Evolutionary conservation across 164 flowering plant species (phyloP).

Genomic region (Nelumbo lutea): DNA sequence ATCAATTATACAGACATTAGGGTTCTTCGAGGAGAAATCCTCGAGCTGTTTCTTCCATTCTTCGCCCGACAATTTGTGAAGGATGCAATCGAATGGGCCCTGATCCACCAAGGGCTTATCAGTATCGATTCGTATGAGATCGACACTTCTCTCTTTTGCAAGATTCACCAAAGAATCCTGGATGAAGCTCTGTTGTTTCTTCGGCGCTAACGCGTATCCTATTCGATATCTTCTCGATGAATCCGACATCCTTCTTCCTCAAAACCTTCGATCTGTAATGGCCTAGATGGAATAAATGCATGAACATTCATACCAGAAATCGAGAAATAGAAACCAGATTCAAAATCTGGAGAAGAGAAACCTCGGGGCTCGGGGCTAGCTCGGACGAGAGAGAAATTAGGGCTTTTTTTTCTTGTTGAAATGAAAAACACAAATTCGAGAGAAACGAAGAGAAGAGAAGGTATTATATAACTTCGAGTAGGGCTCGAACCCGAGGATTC

Average conservation of each 20-base stretch:
- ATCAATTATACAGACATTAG: not conserved
- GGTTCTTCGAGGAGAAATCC: not conserved
- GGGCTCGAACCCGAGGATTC: not conserved
- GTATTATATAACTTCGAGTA: not conserved
- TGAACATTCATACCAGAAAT: conserved; percentile 3
- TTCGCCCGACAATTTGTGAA: not conserved
- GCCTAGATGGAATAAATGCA: not conserved
- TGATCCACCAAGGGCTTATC: not conserved
- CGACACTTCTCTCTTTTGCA: not conserved
- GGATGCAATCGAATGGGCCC: not conserved
- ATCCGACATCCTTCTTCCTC: not conserved
- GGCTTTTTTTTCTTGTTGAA: not conserved
- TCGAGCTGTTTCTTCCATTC: not conserved
- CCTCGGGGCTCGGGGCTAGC: not conserved
- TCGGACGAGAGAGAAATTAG: not conserved
- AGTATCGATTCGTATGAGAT: not conserved
- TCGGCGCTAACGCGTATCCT: not conserved
- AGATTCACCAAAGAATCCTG: conserved; percentile 1
- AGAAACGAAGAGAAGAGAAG: not conserved
- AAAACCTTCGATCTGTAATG: conserved; percentile 1
- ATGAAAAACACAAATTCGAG: too few relatives aligned
- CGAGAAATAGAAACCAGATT: conserved; percentile 1
- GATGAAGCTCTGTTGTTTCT: conserved; percentile 1
- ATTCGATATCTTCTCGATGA: not conserved
- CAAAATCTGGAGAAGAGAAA: too few relatives aligned